Conservation (phyloP, 805 yeast genomes). For the Vanderwaltozyma yarrowii region DNA sequence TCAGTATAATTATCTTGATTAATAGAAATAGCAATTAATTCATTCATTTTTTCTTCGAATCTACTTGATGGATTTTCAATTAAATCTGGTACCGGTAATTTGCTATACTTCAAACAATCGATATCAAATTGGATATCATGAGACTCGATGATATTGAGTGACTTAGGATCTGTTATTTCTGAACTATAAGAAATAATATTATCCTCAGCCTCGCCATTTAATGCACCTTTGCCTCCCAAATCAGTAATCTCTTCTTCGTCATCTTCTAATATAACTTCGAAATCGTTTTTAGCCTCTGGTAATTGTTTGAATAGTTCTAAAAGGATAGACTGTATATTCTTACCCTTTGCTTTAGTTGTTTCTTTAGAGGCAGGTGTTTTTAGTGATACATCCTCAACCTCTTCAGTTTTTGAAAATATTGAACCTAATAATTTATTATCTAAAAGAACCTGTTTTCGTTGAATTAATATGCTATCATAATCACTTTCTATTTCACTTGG, state of each 20-base stretch:
- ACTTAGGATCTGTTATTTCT: too few relatives aligned
- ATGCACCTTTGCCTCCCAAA: too few relatives aligned
- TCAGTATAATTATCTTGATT: constrained; percentile 5
- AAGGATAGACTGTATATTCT: neutral
- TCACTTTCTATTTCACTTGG: constrained; percentile 22
- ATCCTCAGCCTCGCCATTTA: too few relatives aligned
- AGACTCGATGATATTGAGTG: neutral
- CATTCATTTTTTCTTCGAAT: constrained; percentile 17
- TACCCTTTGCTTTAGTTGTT: neutral
- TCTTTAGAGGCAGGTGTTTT: neutral
- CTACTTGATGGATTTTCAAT: constrained; percentile 9
- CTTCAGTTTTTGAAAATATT: neutral
- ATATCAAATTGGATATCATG: neutral
- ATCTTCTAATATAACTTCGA: constrained; percentile 32
- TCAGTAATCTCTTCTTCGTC: too few relatives aligned
- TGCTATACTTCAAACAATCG: neutral
- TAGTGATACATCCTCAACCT: too few relatives aligned
- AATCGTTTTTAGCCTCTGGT: constrained; percentile 39
- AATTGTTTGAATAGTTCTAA: constrained; percentile 23
- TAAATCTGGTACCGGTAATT: constrained; percentile 11
- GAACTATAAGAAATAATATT: too few relatives aligned
- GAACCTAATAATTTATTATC: constrained; percentile 5
- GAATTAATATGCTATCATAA: constrained; percentile 7
- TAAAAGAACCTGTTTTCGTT: constrained; percentile 20
- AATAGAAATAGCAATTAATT: constrained; percentile 9